Evolutionary conservation across 2,329 filamentous ascomycete species (phyloP).

Genomic region (Aspergillus melleus): DNA sequence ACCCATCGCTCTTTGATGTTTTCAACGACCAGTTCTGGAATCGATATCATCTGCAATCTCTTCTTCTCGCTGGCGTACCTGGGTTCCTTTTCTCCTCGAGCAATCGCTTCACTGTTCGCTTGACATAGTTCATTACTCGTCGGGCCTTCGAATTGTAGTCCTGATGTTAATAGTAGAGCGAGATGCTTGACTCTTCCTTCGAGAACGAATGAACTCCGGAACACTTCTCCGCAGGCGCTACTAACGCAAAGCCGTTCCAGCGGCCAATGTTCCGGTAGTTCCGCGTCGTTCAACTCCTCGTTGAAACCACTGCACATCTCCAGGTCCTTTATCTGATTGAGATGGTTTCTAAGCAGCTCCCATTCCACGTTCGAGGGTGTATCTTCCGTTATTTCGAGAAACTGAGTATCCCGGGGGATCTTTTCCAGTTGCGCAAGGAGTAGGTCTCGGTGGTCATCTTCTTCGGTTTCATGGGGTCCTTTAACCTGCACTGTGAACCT

Average conservation of each 20-base stretch:
- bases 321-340: slow-evolving; percentile 20
- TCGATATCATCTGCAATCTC: slow-evolving; percentile 14
- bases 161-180: slow-evolving; percentile 18
- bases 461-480: slow-evolving; percentile 6
- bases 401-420: slow-evolving; percentile 15
- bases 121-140: slow-evolving; percentile 14
- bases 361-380: slow-evolving; percentile 26
- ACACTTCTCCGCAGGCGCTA: slow-evolving; percentile 16
- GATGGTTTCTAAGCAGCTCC: slow-evolving; percentile 24
- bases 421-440: slow-evolving; percentile 18
- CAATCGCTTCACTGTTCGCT: slow-evolving; percentile 15
- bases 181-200: slow-evolving; percentile 24
- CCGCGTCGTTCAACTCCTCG: slow-evolving; percentile 24
- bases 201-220: slow-evolving; percentile 19
- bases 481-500: slow-evolving; percentile 13
- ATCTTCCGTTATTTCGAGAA: slow-evolving; percentile 19
- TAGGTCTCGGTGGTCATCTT: slow-evolving; percentile 6
- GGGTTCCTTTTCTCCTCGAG: slow-evolving; percentile 16
- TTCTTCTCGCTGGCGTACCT: slow-evolving; percentile 9
- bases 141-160: slow-evolving; percentile 26
- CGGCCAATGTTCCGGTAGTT: slow-evolving; percentile 28
- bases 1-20: slow-evolving; percentile 15
- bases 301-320: slow-evolving; percentile 21
- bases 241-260: slow-evolving; percentile 18
- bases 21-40: slow-evolving; percentile 15